Base-by-base conservation (phyloP, 768 basidiomycete species). In the Leccinum variicolor region DNA sequence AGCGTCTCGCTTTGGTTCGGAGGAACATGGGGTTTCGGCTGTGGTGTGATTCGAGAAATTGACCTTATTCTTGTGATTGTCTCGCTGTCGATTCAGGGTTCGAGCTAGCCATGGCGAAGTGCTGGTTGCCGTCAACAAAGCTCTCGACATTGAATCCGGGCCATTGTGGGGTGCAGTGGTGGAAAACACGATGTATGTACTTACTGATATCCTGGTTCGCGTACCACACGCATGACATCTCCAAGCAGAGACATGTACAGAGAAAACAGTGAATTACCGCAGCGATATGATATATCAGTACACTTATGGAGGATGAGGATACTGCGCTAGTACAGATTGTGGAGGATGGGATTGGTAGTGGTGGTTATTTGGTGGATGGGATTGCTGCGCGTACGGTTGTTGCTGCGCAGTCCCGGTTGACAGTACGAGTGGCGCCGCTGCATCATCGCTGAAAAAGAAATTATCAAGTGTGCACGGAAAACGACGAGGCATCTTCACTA, bases 361-460 rank as follows among this genome's bases (percentile, higher is more conserved):
- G 28, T 52, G 64, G 28, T 62, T 41, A 19, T 56, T 52, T 21
- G 58, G n/a, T 31, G 48, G 59, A 26, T 61, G 55, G 0, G 55
- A 26, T 41, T 51, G 63, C 25, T 61, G 65, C 31, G 25, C 36
- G 19, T 63, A 50, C 7, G 9, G 48, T 13, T 51, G 63, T 13
- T 54, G 61, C 7, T 60, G 63, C 26, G 52, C 3, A 19, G 50
- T 19, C 29, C 49, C 3, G n/a, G 52, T n/a, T n/a, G 65, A 54
- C 10, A 55, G 43, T 14, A 66, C 23, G 21, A 68, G 56, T 17
- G 62, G 60, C 3, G 51, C 50, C 23, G 64, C 60, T 21, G 62
- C 69, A 49, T 73, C 70, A 17, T 73, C 72, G 14, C 70, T 71
- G 19, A 11, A 57, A 52, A 21, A 21, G 45, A 6, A 45, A 41